phyloP scores from a whole-genome alignment of 2,329 filamentous ascomycete genomes.

The Alternaria panax region DNA sequence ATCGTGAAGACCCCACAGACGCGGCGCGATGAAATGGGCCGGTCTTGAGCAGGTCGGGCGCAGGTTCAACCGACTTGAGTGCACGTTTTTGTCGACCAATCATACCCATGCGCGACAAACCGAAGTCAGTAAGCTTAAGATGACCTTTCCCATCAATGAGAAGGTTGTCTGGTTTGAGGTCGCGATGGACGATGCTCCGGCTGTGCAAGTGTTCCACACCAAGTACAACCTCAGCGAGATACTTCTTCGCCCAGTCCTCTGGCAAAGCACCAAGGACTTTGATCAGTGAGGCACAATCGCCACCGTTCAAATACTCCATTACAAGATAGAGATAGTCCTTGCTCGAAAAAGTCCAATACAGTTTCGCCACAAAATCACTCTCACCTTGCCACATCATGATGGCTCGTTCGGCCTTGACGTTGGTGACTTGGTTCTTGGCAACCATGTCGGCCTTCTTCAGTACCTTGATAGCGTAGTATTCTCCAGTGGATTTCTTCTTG shows the following conservation, averaged over 20 bases:
- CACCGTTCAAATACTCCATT: conserved; percentile 98
- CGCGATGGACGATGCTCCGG: conserved; percentile 93
- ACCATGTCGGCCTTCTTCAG: conserved; percentile 99
- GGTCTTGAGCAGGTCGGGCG: conserved; percentile 89
- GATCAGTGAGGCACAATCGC: conserved; percentile 94
- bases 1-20: conserved; percentile 88
- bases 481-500: conserved; percentile 97
- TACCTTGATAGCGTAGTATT: conserved; percentile 99
- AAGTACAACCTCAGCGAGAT: conserved; percentile 94
- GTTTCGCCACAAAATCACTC: conserved; percentile 97
- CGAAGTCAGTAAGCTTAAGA: conserved; percentile 96
- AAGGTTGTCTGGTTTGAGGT: conserved; percentile 95
- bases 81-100: conserved; percentile 96
- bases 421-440: conserved; percentile 98
- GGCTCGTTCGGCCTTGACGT: conserved; percentile 96
- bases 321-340: conserved; percentile 98
- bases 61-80: conserved; percentile 77
- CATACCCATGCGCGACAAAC: conserved; percentile 94
- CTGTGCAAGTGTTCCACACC: conserved; percentile 95
- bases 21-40: conserved; percentile 86
- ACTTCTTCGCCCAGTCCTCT: conserved; percentile 98
- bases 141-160: conserved; percentile 97
- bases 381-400: conserved; percentile 99
- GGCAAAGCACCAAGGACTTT: conserved; percentile 90
- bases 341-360: conserved; percentile 99